These are phyloP conservation scores for Ogataea saltuana DNA, from an alignment of 805 yeast species.

Conservation along the genomic window DNA sequence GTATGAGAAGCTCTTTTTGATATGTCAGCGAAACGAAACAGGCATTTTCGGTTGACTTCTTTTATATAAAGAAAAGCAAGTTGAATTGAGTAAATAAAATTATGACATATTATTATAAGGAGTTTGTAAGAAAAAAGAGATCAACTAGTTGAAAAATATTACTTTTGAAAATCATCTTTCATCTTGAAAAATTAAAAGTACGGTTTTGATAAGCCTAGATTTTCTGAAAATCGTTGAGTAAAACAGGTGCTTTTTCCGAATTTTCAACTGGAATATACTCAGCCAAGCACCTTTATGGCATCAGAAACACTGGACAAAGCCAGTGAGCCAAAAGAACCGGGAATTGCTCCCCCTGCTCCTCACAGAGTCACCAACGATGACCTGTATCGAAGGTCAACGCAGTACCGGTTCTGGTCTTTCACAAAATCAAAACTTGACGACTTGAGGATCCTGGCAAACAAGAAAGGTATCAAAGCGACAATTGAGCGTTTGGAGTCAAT, in stretches of 20 bases:
- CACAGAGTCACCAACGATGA: slow-evolving; percentile 73
- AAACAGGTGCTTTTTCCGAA: too few species aligned
- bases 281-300: not conserved
- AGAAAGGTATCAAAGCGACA: slow-evolving; percentile 49
- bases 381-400: slow-evolving; percentile 82
- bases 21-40: slow-evolving; percentile 22
- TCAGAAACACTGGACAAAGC: not conserved
- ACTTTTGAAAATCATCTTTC: not conserved
- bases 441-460: slow-evolving; percentile 51
- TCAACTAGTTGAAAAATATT: not conserved
- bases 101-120: slow-evolving; percentile 2
- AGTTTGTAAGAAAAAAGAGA: not conserved
- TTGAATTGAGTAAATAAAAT: slow-evolving; percentile 9
- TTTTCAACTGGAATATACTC: too few species aligned
- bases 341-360: slow-evolving; percentile 6
- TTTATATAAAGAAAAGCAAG: slow-evolving; percentile 10
- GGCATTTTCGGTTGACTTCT: slow-evolving; percentile 19
- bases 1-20: slow-evolving; percentile 21
- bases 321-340: not conserved
- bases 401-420: slow-evolving; percentile 84
- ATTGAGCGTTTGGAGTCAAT: slow-evolving; percentile 25
- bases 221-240: too few species aligned
- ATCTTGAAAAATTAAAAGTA: not conserved
- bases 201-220: not conserved
- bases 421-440: slow-evolving; percentile 56